phyloP scores from a whole-genome alignment of 2,329 filamentous ascomycete species.

The Lasiodiplodia sp. region DNA sequence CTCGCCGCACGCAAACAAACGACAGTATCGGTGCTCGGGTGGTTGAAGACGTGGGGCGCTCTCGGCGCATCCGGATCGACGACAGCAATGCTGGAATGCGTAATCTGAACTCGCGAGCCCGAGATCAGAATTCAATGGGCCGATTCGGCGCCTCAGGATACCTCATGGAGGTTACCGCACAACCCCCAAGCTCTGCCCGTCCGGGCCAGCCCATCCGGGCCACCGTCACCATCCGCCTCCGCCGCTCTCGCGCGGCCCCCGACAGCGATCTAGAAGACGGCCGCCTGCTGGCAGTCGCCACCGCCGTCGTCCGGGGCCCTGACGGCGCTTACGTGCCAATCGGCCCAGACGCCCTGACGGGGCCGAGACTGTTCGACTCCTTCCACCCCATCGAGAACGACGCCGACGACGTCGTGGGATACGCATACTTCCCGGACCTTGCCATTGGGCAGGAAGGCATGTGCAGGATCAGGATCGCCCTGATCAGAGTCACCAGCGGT shows the following conservation, averaged over 20 bases:
- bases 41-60: slow-evolving; percentile 31
- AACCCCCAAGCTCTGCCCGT: slow-evolving; percentile 44
- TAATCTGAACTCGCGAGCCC: slow-evolving; percentile 24
- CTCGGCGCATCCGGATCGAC: slow-evolving; percentile 26
- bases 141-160: slow-evolving; percentile 34
- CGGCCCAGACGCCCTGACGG: slow-evolving; percentile 19
- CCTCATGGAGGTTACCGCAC: slow-evolving; percentile 49
- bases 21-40: slow-evolving; percentile 40
- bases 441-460: slow-evolving; percentile 46
- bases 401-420: slow-evolving; percentile 43
- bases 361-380: slow-evolving; percentile 37
- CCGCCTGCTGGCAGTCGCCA: slow-evolving; percentile 25
- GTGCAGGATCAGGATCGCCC: slow-evolving; percentile 47
- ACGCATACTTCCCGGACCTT: slow-evolving; percentile 48
- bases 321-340: slow-evolving; percentile 22
- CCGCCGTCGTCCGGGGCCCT: slow-evolving; percentile 9
- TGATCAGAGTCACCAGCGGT: slow-evolving; percentile 38
- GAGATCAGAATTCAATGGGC: slow-evolving; percentile 25
- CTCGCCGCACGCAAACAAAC: slow-evolving; percentile 40
- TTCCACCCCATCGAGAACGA: slow-evolving; percentile 46
- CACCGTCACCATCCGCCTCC: slow-evolving; percentile 32
- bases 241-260: slow-evolving; percentile 10
- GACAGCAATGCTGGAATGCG: slow-evolving; percentile 27
- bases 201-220: slow-evolving; percentile 43
- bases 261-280: slow-evolving; percentile 23